phyloP scores from a whole-genome alignment of 2,329 filamentous ascomycete species.

The Pseudocercospora fijiensis region DNA sequence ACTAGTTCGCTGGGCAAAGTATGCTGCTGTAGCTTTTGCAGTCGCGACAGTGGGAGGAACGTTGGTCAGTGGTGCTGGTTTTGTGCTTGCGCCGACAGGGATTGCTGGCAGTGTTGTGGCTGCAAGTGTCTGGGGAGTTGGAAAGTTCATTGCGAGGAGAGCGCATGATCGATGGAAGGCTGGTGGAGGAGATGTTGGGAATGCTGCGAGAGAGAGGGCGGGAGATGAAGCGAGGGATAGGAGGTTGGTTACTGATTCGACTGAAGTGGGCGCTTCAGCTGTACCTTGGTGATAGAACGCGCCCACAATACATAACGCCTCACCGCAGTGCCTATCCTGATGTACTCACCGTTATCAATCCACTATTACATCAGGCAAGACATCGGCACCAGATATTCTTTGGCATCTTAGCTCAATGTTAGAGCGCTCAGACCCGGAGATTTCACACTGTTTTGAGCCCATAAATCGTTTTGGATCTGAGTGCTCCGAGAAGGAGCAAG shows the following conservation, averaged over 20 bases:
- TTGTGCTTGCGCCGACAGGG: conserved; percentile 45
- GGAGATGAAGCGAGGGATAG: background rate
- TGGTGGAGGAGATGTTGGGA: background rate
- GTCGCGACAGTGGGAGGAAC: conserved; percentile 43
- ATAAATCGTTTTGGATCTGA: background rate
- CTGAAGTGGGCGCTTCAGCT: background rate
- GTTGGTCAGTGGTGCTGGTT: conserved; percentile 42
- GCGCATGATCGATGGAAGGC: background rate
- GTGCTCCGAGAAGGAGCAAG: background rate
- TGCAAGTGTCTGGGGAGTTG: background rate
- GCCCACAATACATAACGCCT: background rate
- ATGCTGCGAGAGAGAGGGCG: conserved; percentile 3
- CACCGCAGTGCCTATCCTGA: background rate
- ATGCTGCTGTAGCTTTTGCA: conserved; percentile 44
- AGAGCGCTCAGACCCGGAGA: background rate
- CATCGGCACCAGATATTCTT: background rate
- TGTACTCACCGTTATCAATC: background rate
- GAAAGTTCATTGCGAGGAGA: conserved; percentile 3
- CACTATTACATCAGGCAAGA: too few relatives aligned
- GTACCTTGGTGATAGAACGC: background rate
- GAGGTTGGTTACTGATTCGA: background rate
- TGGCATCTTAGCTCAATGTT: background rate
- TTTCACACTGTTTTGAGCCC: background rate
- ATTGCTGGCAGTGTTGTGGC: conserved; percentile 26
- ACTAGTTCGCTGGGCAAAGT: conserved; percentile 45